These are phyloP conservation scores for Cyclotella cryptica DNA, from an alignment of 108 stramenopile genomes.

Conservation along the genomic window DNA sequence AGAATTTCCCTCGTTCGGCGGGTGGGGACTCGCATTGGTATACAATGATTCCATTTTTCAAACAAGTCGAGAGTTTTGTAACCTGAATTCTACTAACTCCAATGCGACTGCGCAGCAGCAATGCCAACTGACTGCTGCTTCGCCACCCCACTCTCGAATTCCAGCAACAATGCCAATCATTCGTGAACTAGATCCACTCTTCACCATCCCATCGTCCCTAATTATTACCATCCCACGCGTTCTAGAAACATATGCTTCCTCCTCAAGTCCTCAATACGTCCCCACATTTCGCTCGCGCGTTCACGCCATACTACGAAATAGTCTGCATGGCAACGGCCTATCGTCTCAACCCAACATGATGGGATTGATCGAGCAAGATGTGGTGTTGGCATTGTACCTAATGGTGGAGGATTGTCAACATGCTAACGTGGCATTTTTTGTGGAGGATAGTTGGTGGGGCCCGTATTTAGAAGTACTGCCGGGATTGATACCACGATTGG, in stretches of 20 bases:
- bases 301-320: conserved; percentile 4
- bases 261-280: conserved; percentile 14
- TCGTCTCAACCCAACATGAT: conserved; percentile 7
- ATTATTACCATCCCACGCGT: conserved; percentile 45
- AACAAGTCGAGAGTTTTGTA: background rate
- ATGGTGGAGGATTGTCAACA: conserved; percentile 51
- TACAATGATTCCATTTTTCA: background rate
- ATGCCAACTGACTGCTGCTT: background rate
- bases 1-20: conserved; percentile 47
- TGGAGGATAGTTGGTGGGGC: conserved; percentile 26
- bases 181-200: conserved; percentile 37
- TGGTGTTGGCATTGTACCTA: conserved; percentile 46
- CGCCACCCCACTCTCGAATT: background rate
- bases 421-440: background rate
- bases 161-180: conserved; percentile 24
- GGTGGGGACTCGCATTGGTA: conserved; percentile 52
- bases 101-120: background rate
- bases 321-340: background rate
- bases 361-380: conserved; percentile 55
- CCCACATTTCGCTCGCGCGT: background rate
- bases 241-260: conserved; percentile 32
- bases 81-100: background rate
- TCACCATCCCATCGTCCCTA: conserved; percentile 48
- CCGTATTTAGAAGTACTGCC: conserved; percentile 52
- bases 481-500: conserved; percentile 46